Evolutionary conservation across 768 basidiomycete genomes (phyloP), one percentile per base, ranked within the genome.

Genomic region (Leccinum pellstonianum): DNA sequence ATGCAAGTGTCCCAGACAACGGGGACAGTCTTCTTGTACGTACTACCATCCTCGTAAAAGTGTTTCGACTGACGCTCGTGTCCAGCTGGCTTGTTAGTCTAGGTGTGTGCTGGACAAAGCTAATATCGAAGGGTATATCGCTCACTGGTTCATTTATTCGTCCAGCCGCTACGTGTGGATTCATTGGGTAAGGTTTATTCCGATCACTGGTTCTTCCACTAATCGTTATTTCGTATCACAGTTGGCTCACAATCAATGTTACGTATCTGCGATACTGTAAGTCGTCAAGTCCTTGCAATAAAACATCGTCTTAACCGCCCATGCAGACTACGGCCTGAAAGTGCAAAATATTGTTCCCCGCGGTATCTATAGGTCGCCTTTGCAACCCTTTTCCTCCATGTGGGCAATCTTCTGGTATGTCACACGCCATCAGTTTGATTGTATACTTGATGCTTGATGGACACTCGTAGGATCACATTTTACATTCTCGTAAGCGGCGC

Each of bases 401-500:
- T 89, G 88, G 83, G 90, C 86, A n/a, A 74, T 87, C 50, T 80
- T 82, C 71, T 88, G 88, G 85, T 83, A 80, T 71, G 79, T 76
- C 61, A 73, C 76, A 55, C 49, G 12, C 1, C 69, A 71, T 43
- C 5, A 48, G 14, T 52, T 17, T 5, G 37, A 67, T 66, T 19
- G 62, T 57, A 15, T 25, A n/a, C 27, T 21, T 25, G 11, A 27
- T 48, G 11, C 23, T 21, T 25, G 11, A 27, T 48, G 11, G 15
- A n/a, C 12, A 1, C 12, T 29, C 14, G 21, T 53, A 68, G 68
- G 68, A 35, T 67, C 11, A 52, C 73, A 1, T 66, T 89, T 65
- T 86, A 87, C 73, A 85, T 84, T 69, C 75, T 83, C 73, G 73
- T 84, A 71, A 81, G 77, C 66, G 83, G 82, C 5, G 78, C 81